Evolutionary conservation across 2,329 filamentous ascomycete genomes (phyloP).

Genomic region (Emericellopsis atlantica): DNA sequence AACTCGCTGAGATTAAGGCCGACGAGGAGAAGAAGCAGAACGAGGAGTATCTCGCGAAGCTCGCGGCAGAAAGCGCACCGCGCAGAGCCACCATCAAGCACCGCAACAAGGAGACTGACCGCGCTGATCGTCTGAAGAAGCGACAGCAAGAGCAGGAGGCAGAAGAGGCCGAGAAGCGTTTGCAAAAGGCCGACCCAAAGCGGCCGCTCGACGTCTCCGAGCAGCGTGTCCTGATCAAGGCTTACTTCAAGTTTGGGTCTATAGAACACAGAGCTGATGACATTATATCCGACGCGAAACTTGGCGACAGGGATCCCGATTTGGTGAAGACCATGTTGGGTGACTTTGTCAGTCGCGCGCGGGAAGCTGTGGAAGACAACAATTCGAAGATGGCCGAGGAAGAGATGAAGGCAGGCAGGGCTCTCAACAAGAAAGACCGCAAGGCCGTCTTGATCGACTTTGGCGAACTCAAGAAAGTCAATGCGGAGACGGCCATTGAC

Average conservation of each 20-base stretch:
- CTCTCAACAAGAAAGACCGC: slow-evolving; percentile 89
- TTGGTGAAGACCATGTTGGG: slow-evolving; percentile 64
- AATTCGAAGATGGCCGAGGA: slow-evolving; percentile 64
- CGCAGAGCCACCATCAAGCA: slow-evolving; percentile 56
- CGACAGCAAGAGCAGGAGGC: slow-evolving; percentile 51
- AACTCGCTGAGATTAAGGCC: slow-evolving; percentile 78
- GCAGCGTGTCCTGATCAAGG: slow-evolving; percentile 78
- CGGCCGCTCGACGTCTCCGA: slow-evolving; percentile 90
- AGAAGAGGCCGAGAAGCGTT: slow-evolving; percentile 61
- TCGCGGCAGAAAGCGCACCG: slow-evolving; percentile 76
- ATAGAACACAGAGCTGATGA: slow-evolving; percentile 83
- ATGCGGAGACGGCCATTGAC: slow-evolving; percentile 89
- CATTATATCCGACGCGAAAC: slow-evolving; percentile 73
- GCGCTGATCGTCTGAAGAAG: slow-evolving; percentile 56
- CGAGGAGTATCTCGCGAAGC: slow-evolving; percentile 67
- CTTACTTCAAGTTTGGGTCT: slow-evolving; percentile 82
- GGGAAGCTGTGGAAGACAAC: slow-evolving; percentile 50
- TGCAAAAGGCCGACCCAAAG: slow-evolving; percentile 67
- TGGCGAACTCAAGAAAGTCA: slow-evolving; percentile 84
- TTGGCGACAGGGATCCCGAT: slow-evolving; percentile 71
- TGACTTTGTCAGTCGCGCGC: slow-evolving; percentile 52
- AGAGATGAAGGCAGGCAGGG: slow-evolving; percentile 71
- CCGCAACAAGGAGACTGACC: slow-evolving; percentile 43
- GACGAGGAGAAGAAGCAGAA: slow-evolving; percentile 79
- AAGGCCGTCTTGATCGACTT: slow-evolving; percentile 96